These are phyloP conservation scores for Helotiales sp. DNA, from an alignment of 2,329 filamentous ascomycete species.

Conservation along the genomic window DNA sequence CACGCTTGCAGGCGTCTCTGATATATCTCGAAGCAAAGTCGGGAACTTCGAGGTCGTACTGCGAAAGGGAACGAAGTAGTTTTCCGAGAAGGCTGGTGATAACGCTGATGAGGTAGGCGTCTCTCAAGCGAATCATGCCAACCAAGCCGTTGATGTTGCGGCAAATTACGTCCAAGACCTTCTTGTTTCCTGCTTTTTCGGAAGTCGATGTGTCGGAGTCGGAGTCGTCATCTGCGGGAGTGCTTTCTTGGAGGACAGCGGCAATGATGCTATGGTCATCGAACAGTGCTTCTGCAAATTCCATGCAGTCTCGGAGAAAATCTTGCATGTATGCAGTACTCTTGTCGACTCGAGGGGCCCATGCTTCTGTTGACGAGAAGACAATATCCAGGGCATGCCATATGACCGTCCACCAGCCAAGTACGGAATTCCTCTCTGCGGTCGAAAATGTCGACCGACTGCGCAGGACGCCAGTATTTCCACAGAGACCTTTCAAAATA, in stretches of 20 bases:
- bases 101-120: conserved; percentile 79
- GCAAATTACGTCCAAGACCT: conserved; percentile 65
- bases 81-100: conserved; percentile 83
- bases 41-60: conserved; percentile 72
- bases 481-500: conserved; percentile 56
- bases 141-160: conserved; percentile 68
- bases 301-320: conserved; percentile 93
- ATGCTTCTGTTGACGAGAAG: conserved; percentile 79
- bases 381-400: conserved; percentile 82
- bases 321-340: conserved; percentile 70
- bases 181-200: conserved; percentile 43
- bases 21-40: conserved; percentile 60
- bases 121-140: conserved; percentile 87
- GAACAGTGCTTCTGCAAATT: conserved; percentile 84
- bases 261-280: conserved; percentile 83
- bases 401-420: conserved; percentile 77
- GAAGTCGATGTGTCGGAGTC: conserved; percentile 30
- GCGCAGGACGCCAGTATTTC: conserved; percentile 51
- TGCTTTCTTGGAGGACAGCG: conserved; percentile 40
- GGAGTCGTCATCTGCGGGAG: conserved; percentile 35
- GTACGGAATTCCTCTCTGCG: conserved; percentile 43
- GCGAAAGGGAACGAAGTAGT: conserved; percentile 77
- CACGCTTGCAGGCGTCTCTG: conserved; percentile 61
- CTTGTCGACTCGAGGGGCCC: conserved; percentile 66
- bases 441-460: conserved; percentile 24